Evolutionary conservation across 1,284 basidiomycete species (phyloP).

Genomic region (Cryptococcus maquisensis): DNA sequence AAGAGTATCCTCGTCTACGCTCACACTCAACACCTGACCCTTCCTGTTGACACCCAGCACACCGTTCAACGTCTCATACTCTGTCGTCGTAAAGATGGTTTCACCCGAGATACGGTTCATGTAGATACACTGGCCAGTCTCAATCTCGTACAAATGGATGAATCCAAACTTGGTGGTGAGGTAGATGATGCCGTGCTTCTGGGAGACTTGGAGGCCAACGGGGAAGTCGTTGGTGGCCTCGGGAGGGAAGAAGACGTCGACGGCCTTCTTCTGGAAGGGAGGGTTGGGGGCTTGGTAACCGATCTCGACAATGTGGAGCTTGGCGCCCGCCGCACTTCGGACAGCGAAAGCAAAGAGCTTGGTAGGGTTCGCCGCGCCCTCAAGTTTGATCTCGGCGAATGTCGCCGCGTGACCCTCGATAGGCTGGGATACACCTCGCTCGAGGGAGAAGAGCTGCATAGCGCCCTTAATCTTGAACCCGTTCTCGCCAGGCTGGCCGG

Average conservation of each 20-base stretch:
- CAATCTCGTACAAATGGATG: constrained; percentile 98
- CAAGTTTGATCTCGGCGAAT: constrained; percentile 87
- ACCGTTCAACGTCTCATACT: constrained; percentile 89
- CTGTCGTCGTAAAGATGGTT: constrained; percentile 98
- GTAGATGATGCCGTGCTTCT: constrained; percentile 95
- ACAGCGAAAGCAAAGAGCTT: constrained; percentile 97
- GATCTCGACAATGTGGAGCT: constrained; percentile 99
- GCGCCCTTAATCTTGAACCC: constrained; percentile 97
- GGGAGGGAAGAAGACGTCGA: constrained; percentile 98
- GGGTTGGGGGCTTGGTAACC: constrained; percentile 94
- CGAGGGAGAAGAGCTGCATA: constrained; percentile 80
- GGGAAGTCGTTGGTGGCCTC: constrained; percentile 99
- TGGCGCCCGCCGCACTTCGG: constrained; percentile 90
- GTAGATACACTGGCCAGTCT: constrained; percentile 97
- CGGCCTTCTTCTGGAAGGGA: constrained; percentile 95
- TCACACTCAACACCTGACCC: constrained; percentile 95
- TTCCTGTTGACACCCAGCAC: constrained; percentile 99
- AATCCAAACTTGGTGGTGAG: constrained; percentile 99
- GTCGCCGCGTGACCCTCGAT: constrained; percentile 98
- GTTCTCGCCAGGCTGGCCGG: constrained; percentile 63
- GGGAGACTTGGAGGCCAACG: constrained; percentile 99
- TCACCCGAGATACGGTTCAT: constrained; percentile 99
- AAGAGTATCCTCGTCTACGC: constrained; percentile 92
- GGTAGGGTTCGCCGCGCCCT: constrained; percentile 73
- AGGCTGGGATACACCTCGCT: constrained; percentile 90